phyloP scores from a whole-genome alignment of 176 grass and related monocot species.

The Paspalum vaginatum region DNA sequence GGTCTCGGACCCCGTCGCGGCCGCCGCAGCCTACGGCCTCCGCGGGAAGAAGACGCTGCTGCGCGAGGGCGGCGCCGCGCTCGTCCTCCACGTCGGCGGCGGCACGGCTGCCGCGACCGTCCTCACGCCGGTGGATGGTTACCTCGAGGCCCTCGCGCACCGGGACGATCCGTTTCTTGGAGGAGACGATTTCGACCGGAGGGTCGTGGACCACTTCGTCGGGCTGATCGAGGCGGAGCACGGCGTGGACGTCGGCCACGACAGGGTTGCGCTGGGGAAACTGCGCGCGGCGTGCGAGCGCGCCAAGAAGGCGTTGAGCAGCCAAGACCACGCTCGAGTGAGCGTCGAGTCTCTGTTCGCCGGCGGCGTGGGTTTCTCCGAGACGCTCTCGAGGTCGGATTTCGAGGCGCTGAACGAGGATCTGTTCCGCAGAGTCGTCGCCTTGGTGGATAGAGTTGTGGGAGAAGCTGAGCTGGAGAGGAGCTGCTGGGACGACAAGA shows the following conservation, averaged over 20 bases:
- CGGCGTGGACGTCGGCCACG: neutral
- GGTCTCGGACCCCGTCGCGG: neutral
- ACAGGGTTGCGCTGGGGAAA: neutral
- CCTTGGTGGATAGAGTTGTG: neutral
- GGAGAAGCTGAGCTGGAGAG: neutral
- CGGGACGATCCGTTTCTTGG: neutral
- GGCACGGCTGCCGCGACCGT: neutral
- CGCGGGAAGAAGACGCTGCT: neutral
- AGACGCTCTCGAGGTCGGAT: neutral
- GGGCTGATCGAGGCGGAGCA: slow-evolving; percentile 5
- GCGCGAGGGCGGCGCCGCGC: neutral
- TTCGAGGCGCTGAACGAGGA: slow-evolving; percentile 28
- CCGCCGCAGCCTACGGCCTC: slow-evolving; percentile 7
- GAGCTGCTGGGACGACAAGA: no score
- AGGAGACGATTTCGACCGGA: slow-evolving; percentile 29
- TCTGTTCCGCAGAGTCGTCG: neutral
- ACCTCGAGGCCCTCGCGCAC: neutral
- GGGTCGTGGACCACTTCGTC: slow-evolving; percentile 1
- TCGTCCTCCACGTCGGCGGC: slow-evolving; percentile 34
- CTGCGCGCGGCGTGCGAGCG: slow-evolving; percentile 22
- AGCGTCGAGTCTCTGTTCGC: neutral
- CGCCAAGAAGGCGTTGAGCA: slow-evolving; percentile 37
- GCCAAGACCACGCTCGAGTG: slow-evolving; percentile 2
- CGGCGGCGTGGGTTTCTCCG: neutral
- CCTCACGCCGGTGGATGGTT: neutral